A percentile compares a stretch with the other conserved stretches of the same genome.
Conservation (phyloP, 306 rosid genomes). For the Parietaria judaica region DNA sequence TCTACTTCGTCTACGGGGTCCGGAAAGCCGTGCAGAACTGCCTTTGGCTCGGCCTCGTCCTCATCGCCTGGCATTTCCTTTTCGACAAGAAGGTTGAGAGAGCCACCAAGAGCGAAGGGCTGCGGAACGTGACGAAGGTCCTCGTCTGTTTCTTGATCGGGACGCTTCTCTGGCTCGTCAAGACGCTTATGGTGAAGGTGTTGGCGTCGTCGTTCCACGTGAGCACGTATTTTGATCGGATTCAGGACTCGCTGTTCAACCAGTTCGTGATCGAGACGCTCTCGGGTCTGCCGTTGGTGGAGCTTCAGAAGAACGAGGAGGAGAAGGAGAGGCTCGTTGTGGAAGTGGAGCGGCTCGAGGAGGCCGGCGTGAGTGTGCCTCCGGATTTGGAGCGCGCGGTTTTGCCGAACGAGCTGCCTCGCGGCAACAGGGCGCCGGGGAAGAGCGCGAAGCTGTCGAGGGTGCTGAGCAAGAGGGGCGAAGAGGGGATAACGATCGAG, state of each 20-base stretch:
- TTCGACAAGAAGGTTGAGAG: conserved; percentile 63
- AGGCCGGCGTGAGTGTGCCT: conserved; percentile 73
- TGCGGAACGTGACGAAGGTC: conserved; percentile 40
- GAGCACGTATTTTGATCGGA: conserved; percentile 72
- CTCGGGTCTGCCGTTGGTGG: conserved; percentile 68
- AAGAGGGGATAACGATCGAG: conserved; percentile 64
- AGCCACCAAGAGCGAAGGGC: conserved; percentile 29
- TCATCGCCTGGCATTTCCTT: conserved; percentile 61
- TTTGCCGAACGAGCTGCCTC: conserved; percentile 1
- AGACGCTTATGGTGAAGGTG: conserved; percentile 67
- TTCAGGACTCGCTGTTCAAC: conserved; percentile 70
- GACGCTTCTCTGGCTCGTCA: conserved; percentile 63
- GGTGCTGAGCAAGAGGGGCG: conserved; percentile 32
- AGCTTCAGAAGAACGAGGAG: conserved; percentile 46
- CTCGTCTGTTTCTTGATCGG: conserved; percentile 61
- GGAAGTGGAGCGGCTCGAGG: conserved; percentile 70
- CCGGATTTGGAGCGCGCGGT: conserved; percentile 48
- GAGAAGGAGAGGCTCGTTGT: conserved; percentile 63
- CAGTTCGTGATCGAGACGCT: conserved; percentile 77
- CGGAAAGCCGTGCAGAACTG: conserved; percentile 64
- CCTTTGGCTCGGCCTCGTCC: conserved; percentile 74
- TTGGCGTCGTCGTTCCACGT: conserved; percentile 83
- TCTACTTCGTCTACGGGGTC: conserved; percentile 81
- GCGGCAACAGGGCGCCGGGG: conserved; percentile 32
- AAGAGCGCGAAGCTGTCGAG: conserved; percentile 35